phyloP scores from a whole-genome alignment of 2,329 filamentous ascomycete genomes.

The Sarocladium brachiariae region DNA sequence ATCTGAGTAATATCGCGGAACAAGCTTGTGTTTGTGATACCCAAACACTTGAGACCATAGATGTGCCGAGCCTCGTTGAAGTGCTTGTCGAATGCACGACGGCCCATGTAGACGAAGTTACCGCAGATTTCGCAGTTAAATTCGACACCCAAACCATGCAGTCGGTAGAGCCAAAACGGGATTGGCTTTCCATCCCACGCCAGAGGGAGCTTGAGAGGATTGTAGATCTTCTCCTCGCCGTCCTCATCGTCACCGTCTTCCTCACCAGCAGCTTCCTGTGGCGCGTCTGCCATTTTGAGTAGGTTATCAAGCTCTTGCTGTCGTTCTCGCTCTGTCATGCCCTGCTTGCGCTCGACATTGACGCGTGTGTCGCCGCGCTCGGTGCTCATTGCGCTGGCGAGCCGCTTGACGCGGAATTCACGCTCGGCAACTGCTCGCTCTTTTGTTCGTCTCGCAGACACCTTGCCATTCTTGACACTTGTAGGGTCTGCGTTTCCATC shows the following conservation, averaged over 20 bases:
- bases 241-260: slow-evolving; percentile 70
- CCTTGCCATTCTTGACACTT: slow-evolving; percentile 21
- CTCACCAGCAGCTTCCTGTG: slow-evolving; percentile 41
- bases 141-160: slow-evolving; percentile 91
- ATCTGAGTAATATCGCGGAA: slow-evolving; percentile 94
- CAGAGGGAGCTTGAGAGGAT: slow-evolving; percentile 88
- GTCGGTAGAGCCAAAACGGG: slow-evolving; percentile 96
- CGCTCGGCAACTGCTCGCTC: slow-evolving; percentile 86
- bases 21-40: slow-evolving; percentile 82
- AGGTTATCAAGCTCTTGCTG: slow-evolving; percentile 89
- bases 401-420: slow-evolving; percentile 73
- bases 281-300: slow-evolving; percentile 41
- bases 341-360: slow-evolving; percentile 93
- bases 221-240: slow-evolving; percentile 87
- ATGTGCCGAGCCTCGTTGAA: slow-evolving; percentile 93
- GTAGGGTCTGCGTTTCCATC: slow-evolving; percentile 23
- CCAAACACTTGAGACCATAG: slow-evolving; percentile 87
- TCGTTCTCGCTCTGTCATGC: slow-evolving; percentile 94
- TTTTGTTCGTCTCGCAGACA: slow-evolving; percentile 57
- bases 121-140: slow-evolving; percentile 95
- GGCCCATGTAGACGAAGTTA: slow-evolving; percentile 98
- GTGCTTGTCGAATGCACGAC: slow-evolving; percentile 95
- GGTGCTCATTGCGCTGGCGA: slow-evolving; percentile 76
- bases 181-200: slow-evolving; percentile 99
- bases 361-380: slow-evolving; percentile 84